phyloP scores from a whole-genome alignment of 2,329 filamentous ascomycete species.

The Clarireedia monteithiana region DNA sequence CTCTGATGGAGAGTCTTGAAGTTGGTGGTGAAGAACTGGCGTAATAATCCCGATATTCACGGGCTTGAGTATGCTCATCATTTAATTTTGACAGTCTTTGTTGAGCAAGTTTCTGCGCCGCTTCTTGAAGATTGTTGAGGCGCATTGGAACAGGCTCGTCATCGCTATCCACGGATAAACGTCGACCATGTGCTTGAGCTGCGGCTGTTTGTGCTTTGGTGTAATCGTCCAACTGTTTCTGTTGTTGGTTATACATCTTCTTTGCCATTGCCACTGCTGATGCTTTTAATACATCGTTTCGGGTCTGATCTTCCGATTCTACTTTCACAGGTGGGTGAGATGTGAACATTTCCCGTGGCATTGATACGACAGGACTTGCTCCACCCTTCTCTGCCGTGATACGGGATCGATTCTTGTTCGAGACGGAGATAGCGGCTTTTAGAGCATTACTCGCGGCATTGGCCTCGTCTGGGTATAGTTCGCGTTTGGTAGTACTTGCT shows the following conservation, averaged over 20 bases:
- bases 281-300: constrained; percentile 65
- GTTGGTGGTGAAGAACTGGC: constrained; percentile 40
- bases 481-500: constrained; percentile 26
- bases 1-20: constrained; percentile 44
- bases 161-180: constrained; percentile 28
- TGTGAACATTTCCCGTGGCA: constrained; percentile 70
- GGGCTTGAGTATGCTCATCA: constrained; percentile 54
- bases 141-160: constrained; percentile 41
- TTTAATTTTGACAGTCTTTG: constrained; percentile 77
- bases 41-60: constrained; percentile 70
- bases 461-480: constrained; percentile 46
- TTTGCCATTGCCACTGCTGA: constrained; percentile 86
- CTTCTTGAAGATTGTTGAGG: constrained; percentile 67
- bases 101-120: constrained; percentile 77
- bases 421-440: constrained; percentile 61
- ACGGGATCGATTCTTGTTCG: constrained; percentile 11
- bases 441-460: constrained; percentile 62
- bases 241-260: constrained; percentile 70
- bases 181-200: constrained; percentile 25
- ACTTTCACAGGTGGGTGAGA: constrained; percentile 63
- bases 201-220: constrained; percentile 25
- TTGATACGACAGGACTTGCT: constrained; percentile 56
- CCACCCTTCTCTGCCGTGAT: constrained; percentile 42
- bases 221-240: constrained; percentile 39
- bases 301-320: constrained; percentile 67